Conservation (phyloP, 2,329 filamentous ascomycete genomes). For the Zasmidium cellare region DNA sequence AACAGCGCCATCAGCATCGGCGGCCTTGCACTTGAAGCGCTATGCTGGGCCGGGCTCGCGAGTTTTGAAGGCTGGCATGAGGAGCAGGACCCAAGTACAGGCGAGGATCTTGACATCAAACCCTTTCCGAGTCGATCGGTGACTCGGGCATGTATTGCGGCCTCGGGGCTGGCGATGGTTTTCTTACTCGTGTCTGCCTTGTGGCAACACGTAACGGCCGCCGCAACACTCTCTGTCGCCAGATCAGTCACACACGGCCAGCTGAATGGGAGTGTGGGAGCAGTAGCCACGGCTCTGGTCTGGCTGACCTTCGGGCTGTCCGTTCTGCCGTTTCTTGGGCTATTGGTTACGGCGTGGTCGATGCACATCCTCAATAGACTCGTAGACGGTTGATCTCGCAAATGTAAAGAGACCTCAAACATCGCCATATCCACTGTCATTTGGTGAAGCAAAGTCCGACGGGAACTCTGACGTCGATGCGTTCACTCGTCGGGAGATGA, state of each 20-base stretch:
- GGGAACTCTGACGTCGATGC: background rate
- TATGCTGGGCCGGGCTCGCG: constrained; percentile 8
- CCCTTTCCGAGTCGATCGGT: constrained; percentile 13
- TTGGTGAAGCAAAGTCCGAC: background rate
- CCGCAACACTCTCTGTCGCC: constrained; percentile 10
- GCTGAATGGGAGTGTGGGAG: constrained; percentile 10
- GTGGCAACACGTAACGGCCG: constrained; percentile 21
- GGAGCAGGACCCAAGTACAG: constrained; percentile 10
- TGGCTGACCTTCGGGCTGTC: constrained; percentile 11
- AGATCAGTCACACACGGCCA: constrained; percentile 2
- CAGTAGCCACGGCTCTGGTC: constrained; percentile 7
- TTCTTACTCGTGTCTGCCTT: constrained; percentile 15
- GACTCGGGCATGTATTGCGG: background rate
- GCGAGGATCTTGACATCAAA: constrained; percentile 15
- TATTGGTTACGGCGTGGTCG: constrained; percentile 3
- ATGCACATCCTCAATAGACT: constrained; percentile 4
- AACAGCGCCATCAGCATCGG: background rate
- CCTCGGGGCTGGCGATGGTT: constrained; percentile 2
- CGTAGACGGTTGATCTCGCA: background rate
- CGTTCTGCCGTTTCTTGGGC: constrained; percentile 2
- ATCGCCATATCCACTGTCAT: background rate
- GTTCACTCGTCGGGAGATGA: background rate
- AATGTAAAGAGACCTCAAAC: background rate
- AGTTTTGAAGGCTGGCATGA: constrained; percentile 16
- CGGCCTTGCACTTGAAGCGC: constrained; percentile 8